Evolutionary conservation across 2,329 filamentous ascomycete genomes (phyloP), one percentile per base, ranked within the genome.

Genomic region (Cercospora citrullina): DNA sequence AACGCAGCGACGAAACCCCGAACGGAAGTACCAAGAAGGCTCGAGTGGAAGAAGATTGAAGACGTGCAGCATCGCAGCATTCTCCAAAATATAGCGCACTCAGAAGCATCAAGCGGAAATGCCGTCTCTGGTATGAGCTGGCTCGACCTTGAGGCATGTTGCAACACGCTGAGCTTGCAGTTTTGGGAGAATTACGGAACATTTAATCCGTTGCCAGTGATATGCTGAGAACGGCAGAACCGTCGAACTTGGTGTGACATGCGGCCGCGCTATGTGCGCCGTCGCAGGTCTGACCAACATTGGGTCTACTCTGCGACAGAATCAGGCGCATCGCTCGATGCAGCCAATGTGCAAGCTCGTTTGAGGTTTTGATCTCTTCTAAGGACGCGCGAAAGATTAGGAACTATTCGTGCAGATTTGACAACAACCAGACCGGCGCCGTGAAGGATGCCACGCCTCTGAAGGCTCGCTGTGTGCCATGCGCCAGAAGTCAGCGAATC

Each of bases 21-120:
- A 63, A 59, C 16, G 66, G 64, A 12, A 69, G 67, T 51, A 66
- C 59, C n/a, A 74, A 75, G 72, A 74, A 74, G 64, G 57, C 69
- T 14, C 73, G 71, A 60, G 63, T 69, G 21, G 72, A 72, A 21
- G 64, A 53, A 6, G 66, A 68, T 64, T 67, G 45, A 45, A 55
- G 21, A 23, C 30, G 31, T 26, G 14, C 36, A 18, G 8, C 31
- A 60, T 53, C 48, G 23, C 48, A 53, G 23, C n/a, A 60, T 36
- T n/a, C 26, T 21, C 57, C 18, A 21, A 31, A 12, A 28, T 28
- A 10, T 4, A 28, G n/a, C n/a, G 5, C 36, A 18, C 10, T 26
- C 33, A 28, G 48, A 42, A 61, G n/a, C 23, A 26, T 14, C 33
- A 42, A 42, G 53, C 53, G n/a, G 23, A 57, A 18, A 3, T 57